These are phyloP conservation scores for Colletotrichum sp. DNA, from an alignment of 2,329 filamentous ascomycete species.

Conservation along the genomic window DNA sequence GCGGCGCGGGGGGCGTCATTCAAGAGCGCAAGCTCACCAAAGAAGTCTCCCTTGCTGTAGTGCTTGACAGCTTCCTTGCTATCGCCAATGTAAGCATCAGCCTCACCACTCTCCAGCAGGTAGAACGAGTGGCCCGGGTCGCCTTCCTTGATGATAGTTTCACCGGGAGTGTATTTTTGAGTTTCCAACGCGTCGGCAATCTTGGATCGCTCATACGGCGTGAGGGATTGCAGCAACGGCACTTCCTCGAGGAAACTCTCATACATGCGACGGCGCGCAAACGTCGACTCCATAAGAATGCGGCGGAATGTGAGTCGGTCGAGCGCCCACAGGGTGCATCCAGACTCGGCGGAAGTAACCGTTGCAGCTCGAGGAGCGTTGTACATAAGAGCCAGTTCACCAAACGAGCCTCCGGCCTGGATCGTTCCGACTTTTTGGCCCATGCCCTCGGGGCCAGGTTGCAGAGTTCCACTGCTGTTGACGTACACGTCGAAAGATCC, in stretches of 20 bases:
- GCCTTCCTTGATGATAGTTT: conserved; percentile 89
- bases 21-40: conserved; percentile 91
- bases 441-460: conserved; percentile 82
- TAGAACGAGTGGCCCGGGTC: conserved; percentile 93
- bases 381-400: conserved; percentile 97
- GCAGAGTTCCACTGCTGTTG: conserved; percentile 76
- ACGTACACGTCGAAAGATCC: conserved; percentile 92
- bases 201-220: conserved; percentile 93
- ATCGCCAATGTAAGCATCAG: conserved; percentile 84
- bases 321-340: conserved; percentile 88
- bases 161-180: conserved; percentile 79
- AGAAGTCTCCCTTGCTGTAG: conserved; percentile 94
- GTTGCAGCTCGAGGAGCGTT: conserved; percentile 96
- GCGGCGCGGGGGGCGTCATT: conserved; percentile 94
- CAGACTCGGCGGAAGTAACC: conserved; percentile 80
- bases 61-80: conserved; percentile 73
- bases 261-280: conserved; percentile 94
- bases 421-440: conserved; percentile 84
- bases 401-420: conserved; percentile 89
- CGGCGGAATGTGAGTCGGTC: conserved; percentile 96
- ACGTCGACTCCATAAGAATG: conserved; percentile 97
- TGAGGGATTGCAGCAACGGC: conserved; percentile 81
- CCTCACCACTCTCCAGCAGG: conserved; percentile 85
- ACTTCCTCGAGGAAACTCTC: conserved; percentile 97
- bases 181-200: conserved; percentile 96